Conservation (phyloP, 1,139 yeast genomes). For the Yamadazyma aaseri region DNA sequence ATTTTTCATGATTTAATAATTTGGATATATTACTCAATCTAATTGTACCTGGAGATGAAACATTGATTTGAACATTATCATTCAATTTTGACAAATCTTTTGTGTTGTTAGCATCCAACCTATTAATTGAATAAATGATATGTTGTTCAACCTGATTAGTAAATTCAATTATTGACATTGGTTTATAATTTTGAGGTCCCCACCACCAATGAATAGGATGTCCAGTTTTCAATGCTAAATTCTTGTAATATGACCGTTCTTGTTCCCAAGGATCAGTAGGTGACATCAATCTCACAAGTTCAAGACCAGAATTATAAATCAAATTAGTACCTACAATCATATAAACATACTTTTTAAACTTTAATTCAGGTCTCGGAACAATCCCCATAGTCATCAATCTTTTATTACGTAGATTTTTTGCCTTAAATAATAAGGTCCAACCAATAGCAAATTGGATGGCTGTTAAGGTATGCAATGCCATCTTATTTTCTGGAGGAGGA, state of each 20-base stretch:
- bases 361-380: slow-evolving; percentile 15
- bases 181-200: slow-evolving; percentile 55
- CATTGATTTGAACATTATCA: slow-evolving; percentile 4
- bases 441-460: slow-evolving; percentile 43
- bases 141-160: slow-evolving; percentile 30
- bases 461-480: slow-evolving; percentile 48
- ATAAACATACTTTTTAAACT: slow-evolving; percentile 17
- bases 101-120: slow-evolving; percentile 8
- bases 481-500: slow-evolving; percentile 58
- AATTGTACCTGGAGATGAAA: not conserved
- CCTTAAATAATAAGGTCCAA: slow-evolving; percentile 19
- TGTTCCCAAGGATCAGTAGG: slow-evolving; percentile 68
- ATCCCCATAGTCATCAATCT: slow-evolving; percentile 10
- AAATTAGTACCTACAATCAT: slow-evolving; percentile 23
- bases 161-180: slow-evolving; percentile 53
- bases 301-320: slow-evolving; percentile 44
- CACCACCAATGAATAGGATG: slow-evolving; percentile 53
- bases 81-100: slow-evolving; percentile 5
- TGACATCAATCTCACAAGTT: slow-evolving; percentile 44
- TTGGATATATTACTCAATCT: slow-evolving; percentile 1
- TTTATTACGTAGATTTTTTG: slow-evolving; percentile 13
- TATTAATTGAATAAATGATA: not conserved
- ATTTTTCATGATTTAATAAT: slow-evolving; percentile 12
- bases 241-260: slow-evolving; percentile 52
- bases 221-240: slow-evolving; percentile 42